These are phyloP conservation scores for Asclepias syriaca DNA, from an alignment of 257 asterid species.

Conservation along the genomic window DNA sequence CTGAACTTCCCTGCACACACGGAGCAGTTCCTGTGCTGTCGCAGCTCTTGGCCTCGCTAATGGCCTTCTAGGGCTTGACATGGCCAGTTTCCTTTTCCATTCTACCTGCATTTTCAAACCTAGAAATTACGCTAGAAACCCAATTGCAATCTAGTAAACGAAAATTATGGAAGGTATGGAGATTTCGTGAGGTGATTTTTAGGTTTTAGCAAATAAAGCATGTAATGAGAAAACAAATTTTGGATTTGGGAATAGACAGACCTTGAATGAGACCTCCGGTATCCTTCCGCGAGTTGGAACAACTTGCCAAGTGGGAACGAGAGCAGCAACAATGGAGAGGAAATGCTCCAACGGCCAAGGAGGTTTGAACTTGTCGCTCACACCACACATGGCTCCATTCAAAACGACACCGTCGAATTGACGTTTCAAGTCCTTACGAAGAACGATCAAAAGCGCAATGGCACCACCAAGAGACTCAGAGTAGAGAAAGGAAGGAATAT, in stretches of 20 bases:
- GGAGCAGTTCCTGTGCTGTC: slow-evolving; percentile 76
- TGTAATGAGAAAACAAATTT: no score
- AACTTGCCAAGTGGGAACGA: slow-evolving; percentile 58
- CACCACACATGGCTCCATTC: slow-evolving; percentile 96
- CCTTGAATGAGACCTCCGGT: slow-evolving; percentile 80
- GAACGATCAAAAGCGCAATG: slow-evolving; percentile 68
- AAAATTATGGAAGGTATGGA: background rate
- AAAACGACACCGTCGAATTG: slow-evolving; percentile 71
- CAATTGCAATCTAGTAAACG: background rate
- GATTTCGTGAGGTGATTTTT: background rate
- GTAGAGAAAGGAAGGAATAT: slow-evolving; percentile 65
- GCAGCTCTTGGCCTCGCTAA: slow-evolving; percentile 76
- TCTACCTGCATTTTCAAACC: slow-evolving; percentile 46
- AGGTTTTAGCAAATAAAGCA: no score
- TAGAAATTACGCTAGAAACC: background rate
- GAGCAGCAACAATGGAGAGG: slow-evolving; percentile 71
- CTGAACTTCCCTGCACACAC: slow-evolving; percentile 72
- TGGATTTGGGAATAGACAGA: slow-evolving; percentile 9
- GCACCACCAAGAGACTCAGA: slow-evolving; percentile 94
- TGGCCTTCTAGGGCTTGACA: slow-evolving; percentile 80
- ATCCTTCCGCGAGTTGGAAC: slow-evolving; percentile 90
- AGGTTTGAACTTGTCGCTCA: slow-evolving; percentile 86
- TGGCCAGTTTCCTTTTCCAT: slow-evolving; percentile 83
- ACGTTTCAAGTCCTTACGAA: slow-evolving; percentile 52
- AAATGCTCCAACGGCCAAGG: slow-evolving; percentile 98